Base-by-base conservation (phyloP, 768 basidiomycete species). In the Termitomyces heimii region DNA sequence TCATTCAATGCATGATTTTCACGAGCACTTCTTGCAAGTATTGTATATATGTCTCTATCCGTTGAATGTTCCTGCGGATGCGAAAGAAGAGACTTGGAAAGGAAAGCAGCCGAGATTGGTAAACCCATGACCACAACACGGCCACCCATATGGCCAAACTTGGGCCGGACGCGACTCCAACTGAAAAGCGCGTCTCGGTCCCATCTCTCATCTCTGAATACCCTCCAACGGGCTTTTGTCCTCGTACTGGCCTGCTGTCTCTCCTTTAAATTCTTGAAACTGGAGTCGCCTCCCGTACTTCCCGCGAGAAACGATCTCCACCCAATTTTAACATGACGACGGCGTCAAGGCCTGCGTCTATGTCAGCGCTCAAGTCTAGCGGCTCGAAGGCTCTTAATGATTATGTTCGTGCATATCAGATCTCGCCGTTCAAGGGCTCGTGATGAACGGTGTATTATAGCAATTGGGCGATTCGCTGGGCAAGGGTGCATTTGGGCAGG, bases 391-490 rank as follows among this genome's bases (percentile, higher is more conserved):
- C 82, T 40, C 78, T 86, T 62, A 83, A 86, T 76, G 84, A 86
- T 68, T 86, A 84, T 67, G 84, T 86, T 65, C 58, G 81, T 70
- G 24, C 56, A 39, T 58, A 46, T 47, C 58, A 43, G 37, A 31
- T 35, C 14, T 29, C 49, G 10, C 53, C 31, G 20, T 39, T 43
- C 20, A 37, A 55, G 40, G 28, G 9, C 43, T 24, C 55, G 35
- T 51, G 47, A 55, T 55, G 53, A 54, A n/a, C 53, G 49, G 54
- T 59, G 49, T 53, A 56, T 48, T 55, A 35, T 67, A 95, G 93
- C 94, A 98, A 94, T 82, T 98, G 47, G 94, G 94, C 20, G 94
- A 98, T 68, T 90, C 88, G 43, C 80, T 98, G n/a, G 94, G 94
- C 53, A 94, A 96, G 71, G 94, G 94, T 65, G 94, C 94, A 49